Conservation (phyloP, 805 yeast genomes). For the Sugiyamaella qingdaonensis region DNA sequence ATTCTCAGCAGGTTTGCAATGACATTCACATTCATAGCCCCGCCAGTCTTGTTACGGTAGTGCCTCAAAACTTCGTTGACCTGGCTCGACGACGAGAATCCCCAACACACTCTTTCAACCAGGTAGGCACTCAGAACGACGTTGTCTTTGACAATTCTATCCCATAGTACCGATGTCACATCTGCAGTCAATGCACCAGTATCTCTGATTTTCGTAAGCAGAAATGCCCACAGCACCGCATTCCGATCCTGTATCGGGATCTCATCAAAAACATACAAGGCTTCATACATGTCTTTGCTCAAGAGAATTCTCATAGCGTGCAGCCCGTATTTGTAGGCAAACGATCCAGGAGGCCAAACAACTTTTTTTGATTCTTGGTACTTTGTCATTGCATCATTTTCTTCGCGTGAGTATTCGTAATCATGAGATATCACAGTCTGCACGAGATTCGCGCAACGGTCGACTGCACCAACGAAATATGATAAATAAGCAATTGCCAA, state of each 20-base stretch:
- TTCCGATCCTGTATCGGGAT: slow-evolving; percentile 10
- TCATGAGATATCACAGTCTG: slow-evolving; percentile 18
- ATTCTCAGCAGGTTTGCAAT: slow-evolving; percentile 1
- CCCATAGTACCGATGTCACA: slow-evolving; percentile 19
- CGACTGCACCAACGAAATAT: neutral
- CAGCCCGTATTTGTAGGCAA: slow-evolving; percentile 21
- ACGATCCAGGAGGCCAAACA: slow-evolving; percentile 9
- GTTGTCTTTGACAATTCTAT: slow-evolving; percentile 10
- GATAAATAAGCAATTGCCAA: slow-evolving; percentile 27
- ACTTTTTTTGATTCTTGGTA: neutral
- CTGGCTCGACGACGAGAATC: slow-evolving; percentile 3
- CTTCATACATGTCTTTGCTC: slow-evolving; percentile 15
- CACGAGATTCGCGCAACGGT: neutral
- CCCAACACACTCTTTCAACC: slow-evolving; percentile 11
- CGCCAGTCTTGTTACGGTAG: neutral
- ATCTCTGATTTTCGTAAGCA: slow-evolving; percentile 20
- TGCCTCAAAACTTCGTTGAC: slow-evolving; percentile 14
- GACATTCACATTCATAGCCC: neutral
- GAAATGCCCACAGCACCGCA: slow-evolving; percentile 26
- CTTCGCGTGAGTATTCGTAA: slow-evolving; percentile 20
- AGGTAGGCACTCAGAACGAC: slow-evolving; percentile 13
- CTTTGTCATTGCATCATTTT: slow-evolving; percentile 10
- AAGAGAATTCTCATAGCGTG: slow-evolving; percentile 17
- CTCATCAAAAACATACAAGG: slow-evolving; percentile 11
- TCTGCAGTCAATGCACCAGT: slow-evolving; percentile 20